A percentile compares a stretch with the other conserved stretches of the same genome.
phyloP scores from a whole-genome alignment of 495 filamentous ascomycete species.

The Achaetomiella virescens region DNA sequence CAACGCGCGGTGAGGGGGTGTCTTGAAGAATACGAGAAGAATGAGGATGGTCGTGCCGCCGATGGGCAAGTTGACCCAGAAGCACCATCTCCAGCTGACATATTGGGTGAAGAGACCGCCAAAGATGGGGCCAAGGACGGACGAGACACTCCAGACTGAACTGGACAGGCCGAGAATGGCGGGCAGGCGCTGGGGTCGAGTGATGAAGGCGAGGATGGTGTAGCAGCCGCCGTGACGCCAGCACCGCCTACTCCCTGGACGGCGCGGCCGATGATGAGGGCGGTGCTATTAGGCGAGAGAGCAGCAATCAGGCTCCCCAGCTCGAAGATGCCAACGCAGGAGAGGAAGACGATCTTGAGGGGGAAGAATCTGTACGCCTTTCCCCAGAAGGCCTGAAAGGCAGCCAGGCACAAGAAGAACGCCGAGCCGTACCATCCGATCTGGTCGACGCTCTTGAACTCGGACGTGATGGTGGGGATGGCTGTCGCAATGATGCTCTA shows the following conservation, averaged over 20 bases:
- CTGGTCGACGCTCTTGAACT: too few species aligned
- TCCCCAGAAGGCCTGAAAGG: slow-evolving; percentile 16
- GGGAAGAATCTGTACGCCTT: slow-evolving; percentile 21
- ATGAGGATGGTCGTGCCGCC: slow-evolving; percentile 21
- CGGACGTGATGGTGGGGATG: too few species aligned
- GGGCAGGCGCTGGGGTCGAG: slow-evolving; percentile 54
- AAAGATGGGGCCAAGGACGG: slow-evolving; percentile 63
- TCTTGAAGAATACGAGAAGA: slow-evolving; percentile 30
- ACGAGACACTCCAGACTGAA: slow-evolving; percentile 57
- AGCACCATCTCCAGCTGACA: slow-evolving; percentile 34
- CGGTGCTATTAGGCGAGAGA: slow-evolving; percentile 31
- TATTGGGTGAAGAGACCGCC: slow-evolving; percentile 61
- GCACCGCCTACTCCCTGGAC: slow-evolving; percentile 74
- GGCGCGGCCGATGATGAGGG: slow-evolving; percentile 67
- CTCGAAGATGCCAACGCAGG: slow-evolving; percentile 31
- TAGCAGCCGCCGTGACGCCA: slow-evolving; percentile 66
- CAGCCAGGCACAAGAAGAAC: slow-evolving; percentile 1
- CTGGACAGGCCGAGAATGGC: slow-evolving; percentile 31
- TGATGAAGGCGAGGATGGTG: slow-evolving; percentile 60
- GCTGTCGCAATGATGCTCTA: too few species aligned
- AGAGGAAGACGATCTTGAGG: slow-evolving; percentile 8
- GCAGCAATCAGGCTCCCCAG: slow-evolving; percentile 40
- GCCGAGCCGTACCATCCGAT: too few species aligned
- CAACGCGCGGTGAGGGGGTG: too few species aligned
- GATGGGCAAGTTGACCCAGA: slow-evolving; percentile 35